Base-by-base conservation (phyloP, 2,329 filamentous ascomycete genomes). In the Diplodia corticola region DNA sequence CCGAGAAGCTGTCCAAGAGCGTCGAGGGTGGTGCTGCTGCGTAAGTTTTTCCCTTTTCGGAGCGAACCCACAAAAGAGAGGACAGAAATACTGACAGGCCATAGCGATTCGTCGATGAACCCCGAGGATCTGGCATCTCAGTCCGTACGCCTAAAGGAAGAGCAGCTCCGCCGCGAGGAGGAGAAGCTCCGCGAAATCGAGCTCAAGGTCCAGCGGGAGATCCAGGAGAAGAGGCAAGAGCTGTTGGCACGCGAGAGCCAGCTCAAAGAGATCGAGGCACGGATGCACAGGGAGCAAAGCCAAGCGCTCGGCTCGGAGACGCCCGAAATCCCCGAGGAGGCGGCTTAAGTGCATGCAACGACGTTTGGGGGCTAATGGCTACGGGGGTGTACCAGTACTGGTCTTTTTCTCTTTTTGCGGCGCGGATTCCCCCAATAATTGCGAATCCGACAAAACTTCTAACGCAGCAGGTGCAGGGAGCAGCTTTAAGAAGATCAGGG, bases 161-260 rank as follows among this genome's bases (percentile, higher is more conserved):
- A 99, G 83, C 95, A 99, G 81, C 91, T 99, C 73, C 92, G 95
- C 78, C 93, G 95, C 76, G 95, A 99, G 82, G 95, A 99, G 84
- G 95, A 99, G 90, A 99, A 99, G 86, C 90, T 99, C 70, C 92
- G 95, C 80, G 95, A 99, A 84, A 98, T 99, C 79, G 95, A 99
- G 80, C 86, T 97, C 84, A 99, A 99, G 89, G 95, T 99, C 70
- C 95, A 99, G 84, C 92, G 95, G 78, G 95, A 99, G 83, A 99
- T 99, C 85, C 97, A 97, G 83, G 95, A 98, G 88, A 99, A 99
- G 88, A 90, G 95, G 83, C 95, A 99, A 84, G 95, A 99, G 82
- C 87, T 99, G 69, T 80, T 99, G 81, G 95, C 95, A 71, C 93
- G 95, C 80, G 95, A 99, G 84, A 97, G 93, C 76, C 95, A 99